Conservation (phyloP, 768 basidiomycete genomes). For the Hygrophorus russula region DNA sequence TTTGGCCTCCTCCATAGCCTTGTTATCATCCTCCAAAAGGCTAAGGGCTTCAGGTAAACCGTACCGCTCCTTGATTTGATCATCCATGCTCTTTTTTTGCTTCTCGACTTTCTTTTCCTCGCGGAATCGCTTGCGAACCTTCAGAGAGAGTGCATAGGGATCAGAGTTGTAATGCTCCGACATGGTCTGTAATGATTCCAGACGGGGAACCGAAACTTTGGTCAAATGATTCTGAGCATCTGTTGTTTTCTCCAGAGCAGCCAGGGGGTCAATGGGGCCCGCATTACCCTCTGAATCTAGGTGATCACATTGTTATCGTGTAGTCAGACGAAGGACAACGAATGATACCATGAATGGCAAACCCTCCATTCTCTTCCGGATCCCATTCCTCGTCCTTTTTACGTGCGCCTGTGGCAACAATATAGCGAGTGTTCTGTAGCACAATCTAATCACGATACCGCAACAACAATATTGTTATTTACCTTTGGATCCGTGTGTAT, state of each 20-base stretch:
- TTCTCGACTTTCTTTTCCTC: constrained; percentile 76
- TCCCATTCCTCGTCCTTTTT: constrained; percentile 96
- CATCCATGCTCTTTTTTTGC: constrained; percentile 58
- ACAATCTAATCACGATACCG: not conserved
- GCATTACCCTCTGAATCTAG: constrained; percentile 61
- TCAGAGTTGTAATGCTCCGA: constrained; percentile 78
- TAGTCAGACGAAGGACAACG: constrained; percentile 8
- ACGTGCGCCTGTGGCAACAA: constrained; percentile 86
- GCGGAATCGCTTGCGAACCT: constrained; percentile 73
- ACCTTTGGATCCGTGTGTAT: constrained; percentile 97
- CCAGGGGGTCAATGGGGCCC: constrained; percentile 71
- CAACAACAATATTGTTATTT: constrained; percentile 7
- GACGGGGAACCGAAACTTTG: constrained; percentile 66
- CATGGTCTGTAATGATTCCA: constrained; percentile 67
- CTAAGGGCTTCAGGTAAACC: constrained; percentile 61
- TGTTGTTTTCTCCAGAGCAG: constrained; percentile 81
- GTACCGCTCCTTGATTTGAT: constrained; percentile 61
- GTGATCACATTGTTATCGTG: not conserved
- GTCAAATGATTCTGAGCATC: constrained; percentile 62
- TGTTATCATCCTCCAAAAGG: constrained; percentile 57
- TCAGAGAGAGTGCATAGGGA: constrained; percentile 72
- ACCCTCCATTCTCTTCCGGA: constrained; percentile 92
- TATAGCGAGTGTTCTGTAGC: constrained; percentile 83
- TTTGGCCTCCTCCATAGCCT: constrained; percentile 47
- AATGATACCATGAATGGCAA: constrained; percentile 64